Base-by-base conservation (phyloP, 2,329 filamentous ascomycete species). In the Aspergillus ibericus region DNA sequence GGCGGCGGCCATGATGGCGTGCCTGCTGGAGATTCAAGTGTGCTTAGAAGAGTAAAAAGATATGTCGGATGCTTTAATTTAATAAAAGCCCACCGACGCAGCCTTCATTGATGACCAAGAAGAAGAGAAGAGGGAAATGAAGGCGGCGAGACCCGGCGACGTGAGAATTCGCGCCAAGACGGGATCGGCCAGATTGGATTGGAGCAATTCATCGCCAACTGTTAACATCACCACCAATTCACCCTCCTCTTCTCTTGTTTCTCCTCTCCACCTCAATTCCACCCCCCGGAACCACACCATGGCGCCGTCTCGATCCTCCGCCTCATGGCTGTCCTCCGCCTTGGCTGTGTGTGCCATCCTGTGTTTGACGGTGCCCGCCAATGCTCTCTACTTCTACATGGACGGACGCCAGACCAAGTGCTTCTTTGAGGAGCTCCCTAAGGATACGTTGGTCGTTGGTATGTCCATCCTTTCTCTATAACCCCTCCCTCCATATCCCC, bases 371-470 rank as follows among this genome's bases (percentile, higher is more conserved):
- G 72, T 83, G 35, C 86, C 87, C 60, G 86, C 89, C 62, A 89
- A 92, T 74, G 92, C 93, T 57, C 85, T 99, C 59, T 93, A 96
- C 86, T 96, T 99, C 83, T 98, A 90, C 82, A 88, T 98, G 76
- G 92, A 98, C 75, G 91, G 90, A 70, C 84, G 85, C 51, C 81
- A 85, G 65, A 89, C 91, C 67, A 97, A 96, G 81, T 99, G 95
- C 80, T 99, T 99, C 86, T 96, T 90, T 80, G 95, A 99, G 81
- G 93, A 98, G 78, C 85, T 99, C 59, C 93, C 95, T 66, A 97
- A 98, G 82, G 93, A 96, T 77, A 98, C 95, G 13, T 81, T 99
- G 59, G 93, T 99, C 56, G 93, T 97, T 59, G 95, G 86, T 88
- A 81, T 62, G 85, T 15, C n/a, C 5, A 13, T n/a, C 18, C 2